Base-by-base conservation (phyloP, 257 asterid genomes). In the Penstemon eatonii region DNA sequence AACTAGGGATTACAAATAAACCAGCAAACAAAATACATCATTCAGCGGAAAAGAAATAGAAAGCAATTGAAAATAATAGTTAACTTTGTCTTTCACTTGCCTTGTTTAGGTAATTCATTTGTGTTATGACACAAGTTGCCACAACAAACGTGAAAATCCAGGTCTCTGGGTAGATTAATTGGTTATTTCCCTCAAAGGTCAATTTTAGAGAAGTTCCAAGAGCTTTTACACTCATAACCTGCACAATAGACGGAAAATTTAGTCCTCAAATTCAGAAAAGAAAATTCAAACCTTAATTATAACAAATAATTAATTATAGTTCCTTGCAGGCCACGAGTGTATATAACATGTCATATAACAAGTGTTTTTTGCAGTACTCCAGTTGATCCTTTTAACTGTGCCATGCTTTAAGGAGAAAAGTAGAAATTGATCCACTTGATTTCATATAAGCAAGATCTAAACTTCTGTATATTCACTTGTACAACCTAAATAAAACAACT, bases 211-310 rank as follows among this genome's bases (percentile, higher is more conserved):
- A 86, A 68, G 92, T 91, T 53, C 93, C 96, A 66, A 91, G 90
- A 60, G 97, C 96, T 82, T 89, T 91, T 52, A 86, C 96, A 74
- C 97, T 89, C 97, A 89, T 84, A 65, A 91, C 97, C 96, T 89
- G 85, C 74, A 81, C 12, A 71, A 50, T 25, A 33, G 68, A 65
- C 63, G 65, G 40, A n/a, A 58, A 42, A 54, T 63, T 50, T 66
- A 33, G 50, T 25, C 15, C 56, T 54, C 44, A 36, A 67, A 67
- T 60, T 41, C 33, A 43, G 37, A 39, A 33, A 70, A 74, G 66
- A 25, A 40, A 7, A 65, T 50, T 65, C 25, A 19, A 67, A 38
- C 12, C 65, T 18, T 6, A 38, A 13, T 11, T 7, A 36, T 33
- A 40, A 36, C 6, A 56, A 58, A 33, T 25, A 25, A 25, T 33